Conservation (phyloP, 257 asterid genomes). For the Forsythia viridissima region DNA sequence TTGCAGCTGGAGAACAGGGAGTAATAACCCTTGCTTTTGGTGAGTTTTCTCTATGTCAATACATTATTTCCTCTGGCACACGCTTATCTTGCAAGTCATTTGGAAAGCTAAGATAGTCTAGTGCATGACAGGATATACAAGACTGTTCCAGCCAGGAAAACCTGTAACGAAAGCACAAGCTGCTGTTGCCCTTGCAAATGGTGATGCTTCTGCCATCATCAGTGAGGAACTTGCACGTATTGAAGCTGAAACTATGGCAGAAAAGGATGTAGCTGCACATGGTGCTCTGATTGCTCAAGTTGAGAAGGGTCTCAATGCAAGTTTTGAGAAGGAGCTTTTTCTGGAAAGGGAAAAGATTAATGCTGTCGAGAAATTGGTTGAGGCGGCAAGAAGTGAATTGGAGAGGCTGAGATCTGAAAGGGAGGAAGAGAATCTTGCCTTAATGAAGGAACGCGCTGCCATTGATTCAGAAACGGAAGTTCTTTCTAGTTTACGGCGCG, state of each 20-base stretch:
- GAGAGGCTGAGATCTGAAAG: constrained; percentile 71
- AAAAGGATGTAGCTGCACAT: constrained; percentile 90
- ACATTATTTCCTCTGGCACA: background rate
- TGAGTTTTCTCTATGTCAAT: constrained; percentile 38
- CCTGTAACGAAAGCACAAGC: constrained; percentile 99
- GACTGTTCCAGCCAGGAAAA: constrained; percentile 95
- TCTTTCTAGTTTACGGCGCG: constrained; percentile 72
- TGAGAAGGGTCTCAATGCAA: constrained; percentile 82
- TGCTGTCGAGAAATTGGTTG: constrained; percentile 76
- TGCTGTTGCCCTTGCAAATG: constrained; percentile 87
- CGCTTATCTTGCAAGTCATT: too few relatives aligned
- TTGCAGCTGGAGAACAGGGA: constrained; percentile 87
- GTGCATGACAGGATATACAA: constrained; percentile 72
- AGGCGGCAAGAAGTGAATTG: constrained; percentile 75
- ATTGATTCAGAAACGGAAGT: constrained; percentile 93
- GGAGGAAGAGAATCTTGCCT: constrained; percentile 73
- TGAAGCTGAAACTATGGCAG: constrained; percentile 97
- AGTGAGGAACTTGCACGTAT: constrained; percentile 94
- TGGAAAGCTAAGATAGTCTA: background rate
- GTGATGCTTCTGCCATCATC: constrained; percentile 79
- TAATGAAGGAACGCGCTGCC: constrained; percentile 80
- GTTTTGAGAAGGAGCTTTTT: constrained; percentile 67
- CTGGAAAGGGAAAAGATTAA: constrained; percentile 76
- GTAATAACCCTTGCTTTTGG: constrained; percentile 87
- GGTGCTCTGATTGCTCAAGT: constrained; percentile 85